Base-by-base conservation (phyloP, 2,329 filamentous ascomycete genomes). In the Sporothrix schenckii region DNA sequence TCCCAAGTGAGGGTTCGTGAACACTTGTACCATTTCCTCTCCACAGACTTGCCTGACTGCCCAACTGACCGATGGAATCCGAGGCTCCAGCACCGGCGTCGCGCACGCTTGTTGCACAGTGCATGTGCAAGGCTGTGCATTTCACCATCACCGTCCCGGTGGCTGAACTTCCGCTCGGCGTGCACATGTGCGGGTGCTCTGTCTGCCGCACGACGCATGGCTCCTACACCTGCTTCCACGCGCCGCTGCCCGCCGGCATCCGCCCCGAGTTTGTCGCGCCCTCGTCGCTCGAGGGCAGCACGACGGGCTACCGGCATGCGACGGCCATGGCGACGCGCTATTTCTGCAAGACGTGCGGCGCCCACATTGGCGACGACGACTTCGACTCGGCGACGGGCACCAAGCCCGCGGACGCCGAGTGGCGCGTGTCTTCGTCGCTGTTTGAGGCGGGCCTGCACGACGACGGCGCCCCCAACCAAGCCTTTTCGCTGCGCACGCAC, bases 331-430 rank as follows among this genome's bases (percentile, higher is more conserved):
- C 34, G 27, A 54, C 50, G 14, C 65, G 65, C 52, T 56, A 56
- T n/a, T 67, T 67, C 27, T 67, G 65, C 50, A 67, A 53, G 30
- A 67, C 65, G 30, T 67, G 65, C 65, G 65, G 65, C 9, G 16
- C 27, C 16, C 65, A 67, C 30, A 67, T 67, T 21, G 65, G 65
- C 30, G 66, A 68, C 52, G 65, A 68, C 10, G 52, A 68, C 50
- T 53, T 24, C 19, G 63, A 66, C 19, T 7, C 13, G 27, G 47
- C 10, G 6, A 30, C 41, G 3, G 47, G 41, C 2, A 49, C 21
- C 11, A 30, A 39, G 7, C 41, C 44, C 2, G 21, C 27, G 4
- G 30, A 30, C 24, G 56, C 60, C 60, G 60, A 30, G 24, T 65
- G 60, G 41, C 60, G 60, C 10, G 21, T 65, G 7, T 47, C 60